A percentile compares a stretch with the other conserved stretches of the same genome.
Evolutionary conservation across 371 early-diverging fungal genomes (phyloP).

Genomic region (Umbelopsis sp.): DNA sequence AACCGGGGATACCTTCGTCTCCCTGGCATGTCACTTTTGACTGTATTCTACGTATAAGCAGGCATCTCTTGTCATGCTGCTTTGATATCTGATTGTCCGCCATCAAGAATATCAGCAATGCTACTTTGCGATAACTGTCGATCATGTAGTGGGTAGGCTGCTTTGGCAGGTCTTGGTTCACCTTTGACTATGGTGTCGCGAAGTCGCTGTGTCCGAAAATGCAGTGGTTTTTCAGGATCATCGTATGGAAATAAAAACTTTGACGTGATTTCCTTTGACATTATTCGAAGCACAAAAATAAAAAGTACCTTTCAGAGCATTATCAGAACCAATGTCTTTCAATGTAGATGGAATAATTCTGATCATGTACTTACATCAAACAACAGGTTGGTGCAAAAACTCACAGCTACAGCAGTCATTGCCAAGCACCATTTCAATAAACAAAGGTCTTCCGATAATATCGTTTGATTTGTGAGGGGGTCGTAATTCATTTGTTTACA

Average conservation of each 20-base stretch:
- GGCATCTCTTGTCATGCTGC: neutral
- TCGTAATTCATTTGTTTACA: slow-evolving; percentile 1
- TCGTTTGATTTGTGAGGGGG: neutral
- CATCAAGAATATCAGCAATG: slow-evolving; percentile 1
- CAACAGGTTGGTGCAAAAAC: neutral
- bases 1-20: too few relatives aligned
- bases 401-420: neutral
- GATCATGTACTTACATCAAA: neutral
- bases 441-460: slow-evolving; percentile 1
- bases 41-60: neutral
- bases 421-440: slow-evolving; percentile 1
- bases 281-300: neutral
- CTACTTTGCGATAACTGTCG: slow-evolving; percentile 9
- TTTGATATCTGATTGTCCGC: neutral
- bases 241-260: slow-evolving; percentile 19
- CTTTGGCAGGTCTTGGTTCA: neutral
- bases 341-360: neutral
- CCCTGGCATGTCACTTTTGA: too few relatives aligned
- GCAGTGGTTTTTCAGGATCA: slow-evolving; percentile 10
- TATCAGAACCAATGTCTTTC: neutral
- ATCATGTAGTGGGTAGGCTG: neutral
- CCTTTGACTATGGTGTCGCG: neutral
- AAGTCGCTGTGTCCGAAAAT: slow-evolving; percentile 9
- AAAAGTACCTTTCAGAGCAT: neutral
- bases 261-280: neutral